These are phyloP conservation scores for Albifimbria verrucaria DNA, from an alignment of 2,329 filamentous ascomycete species.

Conservation along the genomic window DNA sequence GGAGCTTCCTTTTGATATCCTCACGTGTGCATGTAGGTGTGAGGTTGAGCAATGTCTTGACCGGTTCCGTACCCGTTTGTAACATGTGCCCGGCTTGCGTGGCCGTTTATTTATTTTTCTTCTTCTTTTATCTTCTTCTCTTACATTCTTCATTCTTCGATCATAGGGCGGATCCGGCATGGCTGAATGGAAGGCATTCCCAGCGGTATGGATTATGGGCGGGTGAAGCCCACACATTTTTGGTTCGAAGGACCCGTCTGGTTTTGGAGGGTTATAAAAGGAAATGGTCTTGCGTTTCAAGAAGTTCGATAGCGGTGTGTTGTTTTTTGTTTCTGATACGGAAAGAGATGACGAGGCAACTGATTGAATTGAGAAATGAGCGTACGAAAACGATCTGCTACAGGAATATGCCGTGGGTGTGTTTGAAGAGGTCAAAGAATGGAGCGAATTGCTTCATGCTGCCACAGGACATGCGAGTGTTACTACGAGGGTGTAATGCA, in stretches of 20 bases:
- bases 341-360: background rate
- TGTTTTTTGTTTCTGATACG: background rate
- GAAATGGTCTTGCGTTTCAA: too few relatives aligned
- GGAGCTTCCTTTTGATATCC: slow-evolving; percentile 10
- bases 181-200: background rate
- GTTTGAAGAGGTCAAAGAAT: too few relatives aligned
- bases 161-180: background rate
- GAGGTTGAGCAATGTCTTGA: background rate
- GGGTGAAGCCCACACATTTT: background rate
- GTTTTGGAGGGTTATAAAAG: too few relatives aligned
- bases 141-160: background rate
- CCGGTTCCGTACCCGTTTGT: background rate
- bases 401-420: too few relatives aligned
- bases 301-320: too few relatives aligned
- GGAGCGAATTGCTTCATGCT: background rate
- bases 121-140: background rate
- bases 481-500: too few relatives aligned
- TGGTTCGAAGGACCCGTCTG: too few relatives aligned
- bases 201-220: background rate
- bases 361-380: background rate
- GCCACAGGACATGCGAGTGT: background rate
- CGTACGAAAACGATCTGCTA: too few relatives aligned
- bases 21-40: slow-evolving; percentile 9
- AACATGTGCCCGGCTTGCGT: background rate
- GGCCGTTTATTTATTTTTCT: background rate